These are phyloP conservation scores for Ustilago trichophora DNA, from an alignment of 1,284 basidiomycete genomes.

Conservation along the genomic window DNA sequence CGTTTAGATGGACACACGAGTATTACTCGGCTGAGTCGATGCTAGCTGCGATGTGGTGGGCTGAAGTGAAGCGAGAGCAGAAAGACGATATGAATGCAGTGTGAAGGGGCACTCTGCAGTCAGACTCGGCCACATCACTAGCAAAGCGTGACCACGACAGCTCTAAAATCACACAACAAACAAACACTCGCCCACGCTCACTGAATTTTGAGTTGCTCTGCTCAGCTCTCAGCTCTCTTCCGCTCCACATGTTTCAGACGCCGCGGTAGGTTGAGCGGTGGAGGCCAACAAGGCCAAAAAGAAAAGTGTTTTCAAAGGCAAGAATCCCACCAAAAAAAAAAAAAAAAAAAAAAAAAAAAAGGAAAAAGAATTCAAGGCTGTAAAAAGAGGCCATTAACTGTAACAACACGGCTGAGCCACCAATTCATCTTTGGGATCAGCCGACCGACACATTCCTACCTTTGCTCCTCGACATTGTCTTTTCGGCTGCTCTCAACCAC, in stretches of 20 bases:
- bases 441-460: not conserved
- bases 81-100: no score
- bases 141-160: conserved; percentile 5
- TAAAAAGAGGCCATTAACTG: conserved; percentile 9
- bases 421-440: not conserved
- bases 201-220: conserved; percentile 13
- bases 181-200: not conserved
- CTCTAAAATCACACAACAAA: conserved; percentile 23
- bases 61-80: not conserved
- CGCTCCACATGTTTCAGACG: no score
- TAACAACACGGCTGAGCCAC: no score
- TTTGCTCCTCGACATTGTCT: not conserved
- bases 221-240: no score
- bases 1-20: no score
- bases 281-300: not conserved
- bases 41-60: not conserved
- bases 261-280: no score
- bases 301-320: conserved; percentile 1
- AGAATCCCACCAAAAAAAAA: not conserved
- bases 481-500: not conserved
- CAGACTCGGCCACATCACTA: no score
- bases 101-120: no score
- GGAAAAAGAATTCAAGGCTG: not conserved
- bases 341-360: conserved; percentile 1
- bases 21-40: no score